Evolutionary conservation across 2,329 filamentous ascomycete genomes (phyloP), one percentile per base, ranked within the genome.

Genomic region (Hypoxylon sp.): DNA sequence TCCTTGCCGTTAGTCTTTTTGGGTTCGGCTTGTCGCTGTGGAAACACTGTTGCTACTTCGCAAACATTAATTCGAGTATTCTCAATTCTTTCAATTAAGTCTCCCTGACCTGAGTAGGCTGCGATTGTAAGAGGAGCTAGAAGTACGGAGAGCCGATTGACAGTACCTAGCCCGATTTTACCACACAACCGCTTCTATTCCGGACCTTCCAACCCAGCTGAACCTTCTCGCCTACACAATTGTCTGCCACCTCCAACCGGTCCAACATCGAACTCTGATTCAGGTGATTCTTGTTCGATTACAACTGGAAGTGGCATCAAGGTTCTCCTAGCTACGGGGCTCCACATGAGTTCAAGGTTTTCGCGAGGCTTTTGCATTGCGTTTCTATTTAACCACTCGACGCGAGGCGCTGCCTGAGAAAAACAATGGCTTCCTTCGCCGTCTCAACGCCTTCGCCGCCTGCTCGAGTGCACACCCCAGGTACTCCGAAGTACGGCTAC

Each of bases 401-500:
- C 22, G 53, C 39, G 14, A 39, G n/a, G 26, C 39, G 48, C 44
- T 51, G 22, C 63, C 47, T 42, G 11, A 37, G n/a, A 26, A 44
- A 44, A 54, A 73, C 66, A 57, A 84, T 84, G 83, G 79, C 78
- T 55, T 76, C 76, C 24, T 69, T 78, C 50, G 71, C 80, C 53
- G 78, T 85, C 59, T 79, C 83, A 58, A 92, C 91, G 47, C 90
- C 91, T 71, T 87, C 90, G 55, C 89, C 88, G 70, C 83, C 87
- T 39, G 79, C 82, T 46, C 81, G 82, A 70, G 81, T 92, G 69
- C 88, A 84, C 77, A 92, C 90, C 53, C 92, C 92, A 67, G 87
- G 87, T 44, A 90, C 92, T 61, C 92, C 92, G 52, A 87, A 86
- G 66, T 86, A 89, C 76, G 92, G 91, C 39, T 89, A 85, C 74